Evolutionary conservation across 148 eudicot species (phyloP), one percentile per base, ranked within the genome.

Genomic region (Bassia scoparia): DNA sequence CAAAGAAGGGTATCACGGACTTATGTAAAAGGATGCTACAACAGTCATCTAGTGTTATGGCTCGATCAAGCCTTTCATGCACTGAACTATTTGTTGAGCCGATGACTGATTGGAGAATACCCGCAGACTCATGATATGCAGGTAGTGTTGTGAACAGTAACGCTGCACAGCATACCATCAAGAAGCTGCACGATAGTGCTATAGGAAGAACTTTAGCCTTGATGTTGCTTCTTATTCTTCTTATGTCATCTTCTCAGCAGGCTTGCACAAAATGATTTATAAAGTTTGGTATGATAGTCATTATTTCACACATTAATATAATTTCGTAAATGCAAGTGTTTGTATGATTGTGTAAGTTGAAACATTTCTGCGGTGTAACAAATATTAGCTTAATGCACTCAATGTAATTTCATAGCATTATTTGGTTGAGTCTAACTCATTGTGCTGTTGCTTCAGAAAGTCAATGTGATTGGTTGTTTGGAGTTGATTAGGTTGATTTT

Each of bases 61-160:
- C 92, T 53, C 89, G 3, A 93, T 67, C 98, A 90, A 92, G 29
- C 98, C 98, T 49, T 62, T 80, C 87, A 93, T 84, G 69, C 98
- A 97, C 0, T 97, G 90, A 2, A 97, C 98, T 12, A 93, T 37
- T 78, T 93, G 98, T 54, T 93, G 98, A 52, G 94, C 97, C 17
- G 93, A n/a, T 93, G 58, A 93, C 90, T 37, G 98, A 93, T 64
- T 81, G 68, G 93, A 81, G 80, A 87, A 93, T 60, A 81, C 80
- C 96, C 96, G 69, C 98, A 93, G 30, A 93, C 75, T 92, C 96
- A 93, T 62, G 98, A 93, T 77, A 93, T 79, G 83, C 89, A 89
- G 12, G 84, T 53, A 93, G 80, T 23, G 98, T 87, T 35, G 93
- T 18, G 82, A 93, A 90, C 53, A 93, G 86, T 88, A 93, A 15